Evolutionary conservation across 2,329 filamentous ascomycete species (phyloP).

Genomic region (Cordyceps militaris): DNA sequence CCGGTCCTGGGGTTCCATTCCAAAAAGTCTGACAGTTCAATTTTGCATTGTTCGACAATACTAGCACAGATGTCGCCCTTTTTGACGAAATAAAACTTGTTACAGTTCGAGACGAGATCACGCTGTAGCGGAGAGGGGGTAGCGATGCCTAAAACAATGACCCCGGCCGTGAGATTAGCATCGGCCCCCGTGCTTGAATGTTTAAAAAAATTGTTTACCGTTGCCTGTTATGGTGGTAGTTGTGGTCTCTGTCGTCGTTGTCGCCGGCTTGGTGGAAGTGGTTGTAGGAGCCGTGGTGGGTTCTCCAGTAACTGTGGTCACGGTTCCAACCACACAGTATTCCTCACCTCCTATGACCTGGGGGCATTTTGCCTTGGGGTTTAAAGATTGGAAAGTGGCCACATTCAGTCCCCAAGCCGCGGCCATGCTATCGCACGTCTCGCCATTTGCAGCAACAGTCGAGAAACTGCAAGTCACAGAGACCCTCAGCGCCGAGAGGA

Average conservation of each 20-base stretch:
- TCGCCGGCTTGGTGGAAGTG: neutral
- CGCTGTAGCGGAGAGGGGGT: conserved; percentile 14
- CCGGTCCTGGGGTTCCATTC: conserved; percentile 14
- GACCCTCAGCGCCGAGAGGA: neutral
- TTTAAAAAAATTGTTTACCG: neutral
- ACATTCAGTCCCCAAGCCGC: neutral
- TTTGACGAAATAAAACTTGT: conserved; percentile 13
- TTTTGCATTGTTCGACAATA: neutral
- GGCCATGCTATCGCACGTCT: neutral
- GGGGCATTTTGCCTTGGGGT: neutral
- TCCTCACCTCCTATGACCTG: neutral
- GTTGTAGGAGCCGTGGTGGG: neutral
- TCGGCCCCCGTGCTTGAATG: neutral
- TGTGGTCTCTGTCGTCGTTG: neutral
- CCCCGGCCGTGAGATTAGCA: neutral
- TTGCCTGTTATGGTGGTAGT: neutral
- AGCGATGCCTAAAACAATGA: conserved; percentile 8
- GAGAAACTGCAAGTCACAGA: neutral
- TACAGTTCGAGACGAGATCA: conserved; percentile 12
- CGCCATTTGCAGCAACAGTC: neutral
- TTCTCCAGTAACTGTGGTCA: neutral
- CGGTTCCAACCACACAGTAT: neutral
- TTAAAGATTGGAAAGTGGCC: neutral
- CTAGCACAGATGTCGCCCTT: neutral
- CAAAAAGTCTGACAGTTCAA: neutral